Evolutionary conservation across 2,329 filamentous ascomycete species (phyloP).

Genomic region (Tympanopsis confertula): DNA sequence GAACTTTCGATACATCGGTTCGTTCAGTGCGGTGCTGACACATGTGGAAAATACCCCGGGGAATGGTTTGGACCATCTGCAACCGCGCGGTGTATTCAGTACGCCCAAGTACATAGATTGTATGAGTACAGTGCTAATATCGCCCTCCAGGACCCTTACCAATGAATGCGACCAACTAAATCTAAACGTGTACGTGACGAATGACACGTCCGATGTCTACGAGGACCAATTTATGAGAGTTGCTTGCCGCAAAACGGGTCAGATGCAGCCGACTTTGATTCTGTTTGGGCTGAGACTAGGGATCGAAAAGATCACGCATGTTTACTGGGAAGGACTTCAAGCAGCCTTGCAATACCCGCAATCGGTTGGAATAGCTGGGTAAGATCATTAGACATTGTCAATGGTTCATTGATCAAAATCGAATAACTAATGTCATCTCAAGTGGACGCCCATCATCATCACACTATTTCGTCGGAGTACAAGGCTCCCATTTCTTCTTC

Average conservation of each 20-base stretch:
- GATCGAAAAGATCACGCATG: neutral
- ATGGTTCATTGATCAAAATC: neutral
- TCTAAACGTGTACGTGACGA: neutral
- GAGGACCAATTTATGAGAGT: neutral
- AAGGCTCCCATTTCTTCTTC: slow-evolving; percentile 64
- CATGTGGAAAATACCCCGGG: slow-evolving; percentile 87
- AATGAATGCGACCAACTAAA: neutral
- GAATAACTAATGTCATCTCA: neutral
- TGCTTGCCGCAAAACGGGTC: neutral
- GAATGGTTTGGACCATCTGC: slow-evolving; percentile 99
- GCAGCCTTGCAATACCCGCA: neutral
- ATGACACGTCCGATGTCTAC: neutral
- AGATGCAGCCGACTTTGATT: neutral
- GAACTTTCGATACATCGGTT: slow-evolving; percentile 94
- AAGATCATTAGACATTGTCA: neutral
- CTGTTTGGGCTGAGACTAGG: neutral
- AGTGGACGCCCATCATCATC: slow-evolving; percentile 6
- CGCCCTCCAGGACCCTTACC: neutral
- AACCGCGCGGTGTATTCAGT: slow-evolving; percentile 89
- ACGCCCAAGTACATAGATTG: slow-evolving; percentile 21
- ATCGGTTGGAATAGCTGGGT: slow-evolving; percentile 1
- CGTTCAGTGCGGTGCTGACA: slow-evolving; percentile 72
- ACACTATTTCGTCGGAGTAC: slow-evolving; percentile 63
- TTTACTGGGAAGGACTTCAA: neutral
- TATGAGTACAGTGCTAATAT: neutral